These are phyloP conservation scores for Annulohypoxylon truncatum DNA, from an alignment of 2,329 filamentous ascomycete species.

Conservation along the genomic window DNA sequence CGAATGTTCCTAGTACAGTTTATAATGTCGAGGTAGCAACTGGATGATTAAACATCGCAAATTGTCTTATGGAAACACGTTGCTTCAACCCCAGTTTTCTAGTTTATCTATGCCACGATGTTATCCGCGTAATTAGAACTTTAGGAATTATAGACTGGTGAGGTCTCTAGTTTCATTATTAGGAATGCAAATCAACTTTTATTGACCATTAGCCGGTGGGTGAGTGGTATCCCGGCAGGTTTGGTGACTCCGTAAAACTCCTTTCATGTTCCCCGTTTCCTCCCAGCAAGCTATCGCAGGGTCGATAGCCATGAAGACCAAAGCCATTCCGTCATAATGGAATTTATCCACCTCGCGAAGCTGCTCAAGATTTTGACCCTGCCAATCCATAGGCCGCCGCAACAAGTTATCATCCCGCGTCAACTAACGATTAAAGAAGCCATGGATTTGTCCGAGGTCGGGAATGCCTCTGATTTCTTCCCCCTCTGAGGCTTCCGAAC, in stretches of 20 bases:
- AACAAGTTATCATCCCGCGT: conserved; percentile 29
- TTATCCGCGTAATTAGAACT: neutral
- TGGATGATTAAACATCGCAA: neutral
- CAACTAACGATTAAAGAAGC: conserved; percentile 42
- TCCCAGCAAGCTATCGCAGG: conserved; percentile 31
- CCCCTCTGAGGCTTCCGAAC: conserved; percentile 29
- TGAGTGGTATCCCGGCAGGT: conserved; percentile 15
- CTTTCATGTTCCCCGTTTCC: conserved; percentile 40
- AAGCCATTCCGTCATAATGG: conserved; percentile 32
- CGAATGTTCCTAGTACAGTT: neutral
- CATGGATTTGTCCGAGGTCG: conserved; percentile 27
- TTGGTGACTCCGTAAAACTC: conserved; percentile 42
- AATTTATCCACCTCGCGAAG: conserved; percentile 24
- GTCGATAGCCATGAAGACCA: conserved; percentile 34
- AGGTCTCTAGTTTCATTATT: conserved; percentile 7
- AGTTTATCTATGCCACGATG: neutral
- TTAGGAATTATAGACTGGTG: conserved; percentile 1
- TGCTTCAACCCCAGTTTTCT: neutral
- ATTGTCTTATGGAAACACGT: neutral
- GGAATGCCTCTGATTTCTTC: conserved; percentile 32
- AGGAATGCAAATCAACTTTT: conserved; percentile 41
- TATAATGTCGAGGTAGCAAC: neutral
- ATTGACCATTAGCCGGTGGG: conserved; percentile 38
- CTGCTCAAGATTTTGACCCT: conserved; percentile 29
- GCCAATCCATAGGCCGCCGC: conserved; percentile 21